Conservation (phyloP, 768 basidiomycete genomes). For the Sarcodon sp. region DNA sequence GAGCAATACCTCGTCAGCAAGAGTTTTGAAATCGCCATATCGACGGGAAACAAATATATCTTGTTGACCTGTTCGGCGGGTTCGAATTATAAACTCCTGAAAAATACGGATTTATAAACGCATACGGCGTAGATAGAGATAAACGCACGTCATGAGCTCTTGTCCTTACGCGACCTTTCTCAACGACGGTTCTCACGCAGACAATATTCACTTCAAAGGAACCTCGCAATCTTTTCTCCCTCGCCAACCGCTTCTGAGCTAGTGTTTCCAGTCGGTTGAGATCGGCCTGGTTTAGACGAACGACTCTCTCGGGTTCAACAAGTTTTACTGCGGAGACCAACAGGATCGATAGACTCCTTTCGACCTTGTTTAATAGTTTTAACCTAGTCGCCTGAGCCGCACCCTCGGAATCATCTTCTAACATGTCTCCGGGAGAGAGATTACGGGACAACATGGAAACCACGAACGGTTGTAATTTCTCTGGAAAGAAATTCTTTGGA, state of each 20-base stretch:
- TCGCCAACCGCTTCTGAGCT: constrained; percentile 49
- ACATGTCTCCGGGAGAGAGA: constrained; percentile 43
- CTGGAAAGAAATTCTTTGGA: constrained; percentile 84
- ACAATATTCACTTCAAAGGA: constrained; percentile 88
- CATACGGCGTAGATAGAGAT: not conserved
- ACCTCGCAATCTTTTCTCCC: constrained; percentile 30
- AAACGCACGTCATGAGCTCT: constrained; percentile 75
- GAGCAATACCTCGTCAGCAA: constrained; percentile 63
- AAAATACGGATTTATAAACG: not conserved
- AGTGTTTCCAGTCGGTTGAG: constrained; percentile 65
- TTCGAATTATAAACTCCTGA: constrained; percentile 96
- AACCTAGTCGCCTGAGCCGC: constrained; percentile 30
- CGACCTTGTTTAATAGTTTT: constrained; percentile 63
- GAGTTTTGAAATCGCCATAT: constrained; percentile 89
- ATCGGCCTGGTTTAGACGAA: constrained; percentile 79
- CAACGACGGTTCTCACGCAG: constrained; percentile 69
- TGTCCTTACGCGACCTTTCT: constrained; percentile 78
- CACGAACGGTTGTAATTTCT: constrained; percentile 92
- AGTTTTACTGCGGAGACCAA: constrained; percentile 75
- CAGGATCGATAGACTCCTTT: constrained; percentile 78
- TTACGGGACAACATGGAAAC: constrained; percentile 73
- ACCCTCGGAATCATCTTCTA: constrained; percentile 43
- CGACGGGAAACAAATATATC: constrained; percentile 86
- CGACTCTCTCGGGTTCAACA: constrained; percentile 76
- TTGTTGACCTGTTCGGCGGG: constrained; percentile 52